These are phyloP conservation scores for Neurospora sp. DNA, from an alignment of 2,329 filamentous ascomycete species.

Conservation along the genomic window DNA sequence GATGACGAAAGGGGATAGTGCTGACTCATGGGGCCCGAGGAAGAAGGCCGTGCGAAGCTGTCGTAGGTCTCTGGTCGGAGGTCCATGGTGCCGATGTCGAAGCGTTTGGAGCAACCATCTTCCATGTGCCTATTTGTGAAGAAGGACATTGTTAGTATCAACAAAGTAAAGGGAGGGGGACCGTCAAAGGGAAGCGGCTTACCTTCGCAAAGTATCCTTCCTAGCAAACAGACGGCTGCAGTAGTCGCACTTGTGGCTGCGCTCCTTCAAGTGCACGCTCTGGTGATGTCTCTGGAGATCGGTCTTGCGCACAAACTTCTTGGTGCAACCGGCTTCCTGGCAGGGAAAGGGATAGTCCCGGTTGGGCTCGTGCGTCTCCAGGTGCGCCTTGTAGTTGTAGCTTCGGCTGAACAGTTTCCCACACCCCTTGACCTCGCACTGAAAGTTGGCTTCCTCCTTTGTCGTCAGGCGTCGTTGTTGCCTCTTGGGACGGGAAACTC, in stretches of 20 bases:
- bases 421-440: conserved; percentile 60
- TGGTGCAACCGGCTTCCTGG: conserved; percentile 52
- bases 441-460: conserved; percentile 60
- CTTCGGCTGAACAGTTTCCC: conserved; percentile 71
- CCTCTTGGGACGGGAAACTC: conserved; percentile 24
- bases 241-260: conserved; percentile 59
- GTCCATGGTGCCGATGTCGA: conserved; percentile 45
- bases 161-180: no score
- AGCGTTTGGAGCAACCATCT: conserved; percentile 63
- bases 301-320: conserved; percentile 73
- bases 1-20: conserved; percentile 4
- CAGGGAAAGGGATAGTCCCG: conserved; percentile 65
- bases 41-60: conserved; percentile 10
- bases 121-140: conserved; percentile 54
- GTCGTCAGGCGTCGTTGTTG: conserved; percentile 47
- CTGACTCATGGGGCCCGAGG: conserved; percentile 16
- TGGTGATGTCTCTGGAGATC: conserved; percentile 58
- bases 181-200: conserved; percentile 18
- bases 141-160: no score
- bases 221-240: conserved; percentile 66
- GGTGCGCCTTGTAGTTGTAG: conserved; percentile 81
- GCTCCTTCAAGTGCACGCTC: conserved; percentile 64
- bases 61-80: conserved; percentile 27
- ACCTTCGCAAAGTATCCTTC: conserved; percentile 78
- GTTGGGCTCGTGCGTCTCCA: conserved; percentile 72